Evolutionary conservation across 1,284 basidiomycete species (phyloP).

Genomic region (Marasmius sp.): DNA sequence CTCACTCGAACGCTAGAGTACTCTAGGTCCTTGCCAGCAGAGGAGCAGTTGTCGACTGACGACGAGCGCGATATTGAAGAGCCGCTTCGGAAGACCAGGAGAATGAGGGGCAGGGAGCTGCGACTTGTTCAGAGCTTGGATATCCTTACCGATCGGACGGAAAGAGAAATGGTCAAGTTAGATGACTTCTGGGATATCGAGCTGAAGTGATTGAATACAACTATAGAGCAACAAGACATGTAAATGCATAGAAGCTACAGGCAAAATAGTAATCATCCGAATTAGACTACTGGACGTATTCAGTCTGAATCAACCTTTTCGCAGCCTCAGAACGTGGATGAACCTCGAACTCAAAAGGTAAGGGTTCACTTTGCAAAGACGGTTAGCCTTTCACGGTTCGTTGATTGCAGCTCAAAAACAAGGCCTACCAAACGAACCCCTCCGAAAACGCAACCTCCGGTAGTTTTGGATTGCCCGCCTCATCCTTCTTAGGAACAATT

Average conservation of each 20-base stretch:
- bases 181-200: slow-evolving; percentile 36
- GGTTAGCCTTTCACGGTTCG: background rate
- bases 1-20: slow-evolving; percentile 70
- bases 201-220: background rate
- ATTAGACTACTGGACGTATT: no score
- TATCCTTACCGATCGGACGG: slow-evolving; percentile 35
- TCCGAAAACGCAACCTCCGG: background rate
- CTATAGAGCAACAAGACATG: no score
- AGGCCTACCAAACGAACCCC: background rate
- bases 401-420: background rate
- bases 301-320: background rate
- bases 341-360: background rate
- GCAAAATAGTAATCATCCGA: no score
- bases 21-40: slow-evolving; percentile 53
- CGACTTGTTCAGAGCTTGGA: slow-evolving; percentile 78
- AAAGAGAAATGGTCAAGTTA: slow-evolving; percentile 35
- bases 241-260: no score
- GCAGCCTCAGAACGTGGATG: background rate
- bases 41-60: slow-evolving; percentile 61
- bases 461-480: background rate
- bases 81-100: slow-evolving; percentile 60
- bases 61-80: slow-evolving; percentile 71
- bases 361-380: background rate
- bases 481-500: background rate
- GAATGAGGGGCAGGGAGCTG: slow-evolving; percentile 84